These are phyloP conservation scores for Eucalyptus caleyi DNA, from an alignment of 345 rosid genomes.

Conservation along the genomic window DNA sequence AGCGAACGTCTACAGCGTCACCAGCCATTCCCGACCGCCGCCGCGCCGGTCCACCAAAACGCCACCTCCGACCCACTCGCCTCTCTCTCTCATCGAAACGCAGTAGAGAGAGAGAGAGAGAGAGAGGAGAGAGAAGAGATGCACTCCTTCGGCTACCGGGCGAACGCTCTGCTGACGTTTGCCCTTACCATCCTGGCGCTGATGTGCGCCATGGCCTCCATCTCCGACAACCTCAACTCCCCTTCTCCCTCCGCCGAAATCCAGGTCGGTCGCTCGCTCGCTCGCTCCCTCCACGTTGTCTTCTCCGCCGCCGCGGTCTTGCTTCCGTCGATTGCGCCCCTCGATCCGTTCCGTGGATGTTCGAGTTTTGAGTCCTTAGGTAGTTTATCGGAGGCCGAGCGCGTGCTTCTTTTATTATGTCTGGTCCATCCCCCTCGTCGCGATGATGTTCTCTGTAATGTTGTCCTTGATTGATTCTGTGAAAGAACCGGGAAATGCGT, in stretches of 20 bases:
- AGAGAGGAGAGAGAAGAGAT: slow-evolving; percentile 11
- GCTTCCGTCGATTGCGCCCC: neutral
- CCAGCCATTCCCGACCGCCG: neutral
- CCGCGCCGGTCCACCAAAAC: neutral
- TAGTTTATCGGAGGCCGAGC: neutral
- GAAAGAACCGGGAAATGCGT: neutral
- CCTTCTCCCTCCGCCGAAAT: slow-evolving; percentile 78
- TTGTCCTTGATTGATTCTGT: neutral
- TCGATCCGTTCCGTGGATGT: neutral
- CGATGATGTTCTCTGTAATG: neutral
- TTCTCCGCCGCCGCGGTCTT: neutral
- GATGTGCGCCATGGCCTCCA: slow-evolving; percentile 71
- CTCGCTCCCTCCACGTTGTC: neutral
- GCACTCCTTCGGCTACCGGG: slow-evolving; percentile 91
- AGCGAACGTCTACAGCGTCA: neutral
- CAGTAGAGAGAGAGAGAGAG: neutral
- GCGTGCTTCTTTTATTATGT: neutral
- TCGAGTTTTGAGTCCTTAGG: neutral
- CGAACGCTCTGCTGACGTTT: slow-evolving; percentile 80
- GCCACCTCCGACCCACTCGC: neutral
- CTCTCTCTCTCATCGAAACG: neutral
- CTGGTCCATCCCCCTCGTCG: neutral
- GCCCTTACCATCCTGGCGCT: slow-evolving; percentile 70
- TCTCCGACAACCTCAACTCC: slow-evolving; percentile 75
- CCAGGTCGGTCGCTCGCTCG: slow-evolving; percentile 27